These are phyloP conservation scores for Aspergillus piperis DNA, from an alignment of 2,329 filamentous ascomycete genomes.

Conservation along the genomic window DNA sequence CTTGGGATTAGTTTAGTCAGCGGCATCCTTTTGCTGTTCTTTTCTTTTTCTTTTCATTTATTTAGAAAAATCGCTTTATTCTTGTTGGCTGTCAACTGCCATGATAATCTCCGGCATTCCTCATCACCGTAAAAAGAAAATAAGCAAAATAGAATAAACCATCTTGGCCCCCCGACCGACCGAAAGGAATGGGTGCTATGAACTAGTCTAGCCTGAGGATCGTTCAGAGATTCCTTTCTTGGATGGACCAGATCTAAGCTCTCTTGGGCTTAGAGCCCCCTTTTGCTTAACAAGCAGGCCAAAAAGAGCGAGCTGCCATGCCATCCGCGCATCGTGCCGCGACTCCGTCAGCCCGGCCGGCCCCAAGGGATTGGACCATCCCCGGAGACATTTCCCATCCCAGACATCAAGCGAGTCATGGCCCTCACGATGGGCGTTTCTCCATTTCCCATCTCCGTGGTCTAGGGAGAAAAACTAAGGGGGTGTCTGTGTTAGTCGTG, in stretches of 20 bases:
- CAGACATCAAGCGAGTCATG: conserved; percentile 11
- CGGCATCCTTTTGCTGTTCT: conserved; percentile 11
- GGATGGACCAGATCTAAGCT: conserved; percentile 17
- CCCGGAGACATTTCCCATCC: conserved; percentile 24
- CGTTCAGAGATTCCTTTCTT: conserved; percentile 25
- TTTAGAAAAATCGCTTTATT: not conserved
- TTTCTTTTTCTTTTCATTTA: conserved; percentile 3
- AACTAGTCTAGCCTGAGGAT: conserved; percentile 9
- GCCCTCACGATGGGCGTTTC: not conserved
- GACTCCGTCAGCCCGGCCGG: conserved; percentile 15
- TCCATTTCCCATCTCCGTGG: too few relatives aligned
- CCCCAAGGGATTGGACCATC: conserved; percentile 24
- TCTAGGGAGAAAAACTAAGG: too few relatives aligned
- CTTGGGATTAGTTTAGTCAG: conserved; percentile 8
- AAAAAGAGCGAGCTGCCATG: conserved; percentile 20
- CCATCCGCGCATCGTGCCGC: conserved; percentile 18
- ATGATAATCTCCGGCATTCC: conserved; percentile 30
- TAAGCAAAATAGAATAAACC: conserved; percentile 12
- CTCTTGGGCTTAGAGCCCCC: conserved; percentile 8
- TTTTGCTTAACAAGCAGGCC: conserved; percentile 3
- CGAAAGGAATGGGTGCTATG: conserved; percentile 13
- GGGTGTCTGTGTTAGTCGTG: too few relatives aligned
- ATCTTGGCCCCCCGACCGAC: conserved; percentile 20
- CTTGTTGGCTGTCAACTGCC: conserved; percentile 20
- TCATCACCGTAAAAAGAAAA: conserved; percentile 5